Conservation (phyloP, 306 rosid genomes). For the Lotus japonicus region DNA sequence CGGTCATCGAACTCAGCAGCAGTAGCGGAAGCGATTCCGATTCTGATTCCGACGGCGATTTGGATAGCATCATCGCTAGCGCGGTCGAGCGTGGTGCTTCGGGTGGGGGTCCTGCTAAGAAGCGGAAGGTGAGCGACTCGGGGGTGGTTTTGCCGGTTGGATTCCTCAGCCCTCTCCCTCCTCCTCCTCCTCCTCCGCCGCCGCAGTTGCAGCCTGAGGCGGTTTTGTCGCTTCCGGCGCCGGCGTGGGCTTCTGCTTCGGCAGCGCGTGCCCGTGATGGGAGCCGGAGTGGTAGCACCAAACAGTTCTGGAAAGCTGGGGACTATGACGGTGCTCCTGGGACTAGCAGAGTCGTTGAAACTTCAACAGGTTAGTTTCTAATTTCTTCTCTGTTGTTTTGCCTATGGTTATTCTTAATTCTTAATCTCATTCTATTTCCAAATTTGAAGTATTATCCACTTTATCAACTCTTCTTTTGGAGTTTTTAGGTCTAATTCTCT, state of each 20-base stretch:
- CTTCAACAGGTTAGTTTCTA: constrained; percentile 39
- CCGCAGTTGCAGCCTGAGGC: background rate
- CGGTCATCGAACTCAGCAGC: constrained; percentile 51
- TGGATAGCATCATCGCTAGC: constrained; percentile 25
- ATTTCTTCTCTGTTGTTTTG: background rate
- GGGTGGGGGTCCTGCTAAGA: constrained; percentile 27
- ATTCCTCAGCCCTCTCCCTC: constrained; percentile 30
- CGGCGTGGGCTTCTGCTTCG: constrained; percentile 14
- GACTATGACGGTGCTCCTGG: constrained; percentile 58
- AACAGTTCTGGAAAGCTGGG: constrained; percentile 98
- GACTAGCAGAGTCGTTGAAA: constrained; percentile 21
- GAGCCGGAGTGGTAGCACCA: background rate
- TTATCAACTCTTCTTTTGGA: background rate
- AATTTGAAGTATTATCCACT: no score
- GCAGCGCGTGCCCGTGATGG: background rate
- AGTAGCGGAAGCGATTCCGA: constrained; percentile 30
- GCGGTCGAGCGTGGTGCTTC: background rate
- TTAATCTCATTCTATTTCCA: no score
- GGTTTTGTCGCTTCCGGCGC: constrained; percentile 11
- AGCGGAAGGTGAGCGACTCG: constrained; percentile 28
- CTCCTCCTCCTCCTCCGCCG: background rate
- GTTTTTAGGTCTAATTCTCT: background rate
- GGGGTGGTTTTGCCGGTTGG: constrained; percentile 53
- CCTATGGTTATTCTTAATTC: no score
- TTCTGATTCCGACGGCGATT: constrained; percentile 33